phyloP scores from a whole-genome alignment of 2,329 filamentous ascomycete species.

The Neonectria neomacrospora region DNA sequence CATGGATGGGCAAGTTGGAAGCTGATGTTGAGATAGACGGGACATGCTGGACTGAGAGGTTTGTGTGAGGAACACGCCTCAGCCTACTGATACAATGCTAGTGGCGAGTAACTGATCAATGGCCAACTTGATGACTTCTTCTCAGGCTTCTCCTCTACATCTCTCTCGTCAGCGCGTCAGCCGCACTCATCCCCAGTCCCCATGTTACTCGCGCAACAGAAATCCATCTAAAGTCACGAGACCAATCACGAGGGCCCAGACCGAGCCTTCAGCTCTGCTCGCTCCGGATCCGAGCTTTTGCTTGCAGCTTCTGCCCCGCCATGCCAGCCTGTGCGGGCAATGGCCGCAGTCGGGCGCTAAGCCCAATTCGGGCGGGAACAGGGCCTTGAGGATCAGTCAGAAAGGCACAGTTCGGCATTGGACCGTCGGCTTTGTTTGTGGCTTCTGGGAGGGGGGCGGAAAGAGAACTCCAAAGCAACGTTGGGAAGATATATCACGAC shows the following conservation, averaged over 20 bases:
- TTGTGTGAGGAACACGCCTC: background rate
- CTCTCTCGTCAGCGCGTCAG: background rate
- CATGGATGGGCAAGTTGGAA: background rate
- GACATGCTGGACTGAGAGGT: background rate
- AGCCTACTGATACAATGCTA: background rate
- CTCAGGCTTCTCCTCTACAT: background rate
- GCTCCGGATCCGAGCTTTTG: slow-evolving; percentile 11
- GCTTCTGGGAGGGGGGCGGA: background rate
- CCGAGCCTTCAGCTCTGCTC: background rate
- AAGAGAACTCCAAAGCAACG: background rate
- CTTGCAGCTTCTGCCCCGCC: slow-evolving; percentile 8
- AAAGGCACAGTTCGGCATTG: background rate
- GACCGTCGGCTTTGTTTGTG: background rate
- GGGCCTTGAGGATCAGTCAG: background rate
- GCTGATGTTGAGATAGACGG: too few relatives aligned
- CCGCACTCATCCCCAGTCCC: too few relatives aligned
- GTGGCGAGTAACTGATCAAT: background rate
- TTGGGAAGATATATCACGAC: background rate
- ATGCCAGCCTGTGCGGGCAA: too few relatives aligned
- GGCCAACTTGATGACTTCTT: background rate
- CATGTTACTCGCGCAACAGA: background rate
- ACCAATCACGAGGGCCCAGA: slow-evolving; percentile 8
- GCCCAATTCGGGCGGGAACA: background rate
- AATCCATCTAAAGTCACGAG: slow-evolving; percentile 19
- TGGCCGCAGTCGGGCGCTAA: background rate